These are phyloP conservation scores for Brassica cretica DNA, from an alignment of 345 rosid genomes.

Conservation along the genomic window DNA sequence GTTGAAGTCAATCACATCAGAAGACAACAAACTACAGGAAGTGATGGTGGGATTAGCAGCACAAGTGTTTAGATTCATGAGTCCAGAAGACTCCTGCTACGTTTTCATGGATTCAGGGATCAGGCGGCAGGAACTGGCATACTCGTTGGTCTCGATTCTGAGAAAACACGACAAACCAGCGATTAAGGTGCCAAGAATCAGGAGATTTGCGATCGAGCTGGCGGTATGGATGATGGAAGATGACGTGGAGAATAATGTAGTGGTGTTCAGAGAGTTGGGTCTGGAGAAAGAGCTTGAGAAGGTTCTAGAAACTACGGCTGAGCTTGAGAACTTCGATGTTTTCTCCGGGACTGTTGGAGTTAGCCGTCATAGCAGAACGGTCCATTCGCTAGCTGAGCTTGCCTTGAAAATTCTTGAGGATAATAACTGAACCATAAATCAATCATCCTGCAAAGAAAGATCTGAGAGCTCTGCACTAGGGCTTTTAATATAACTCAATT, in stretches of 20 bases:
- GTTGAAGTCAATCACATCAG: conserved; percentile 60
- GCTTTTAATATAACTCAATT: conserved; percentile 18
- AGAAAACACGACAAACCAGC: conserved; percentile 61
- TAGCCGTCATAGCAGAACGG: conserved; percentile 65
- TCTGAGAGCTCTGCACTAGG: conserved; percentile 19
- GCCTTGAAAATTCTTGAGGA: conserved; percentile 54
- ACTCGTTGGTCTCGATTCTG: conserved; percentile 56
- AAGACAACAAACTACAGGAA: conserved; percentile 77
- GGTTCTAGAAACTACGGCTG: conserved; percentile 77
- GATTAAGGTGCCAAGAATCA: conserved; percentile 77
- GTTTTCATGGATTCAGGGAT: conserved; percentile 57
- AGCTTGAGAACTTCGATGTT: conserved; percentile 77
- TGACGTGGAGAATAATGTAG: conserved; percentile 46
- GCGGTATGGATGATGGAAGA: conserved; percentile 86
- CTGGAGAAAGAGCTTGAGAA: conserved; percentile 58
- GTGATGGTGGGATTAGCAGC: conserved; percentile 75
- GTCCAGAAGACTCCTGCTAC: conserved; percentile 49
- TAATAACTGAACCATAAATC: conserved; percentile 39
- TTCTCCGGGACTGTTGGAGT: conserved; percentile 81
- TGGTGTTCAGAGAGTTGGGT: conserved; percentile 51
- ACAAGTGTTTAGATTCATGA: conserved; percentile 72
- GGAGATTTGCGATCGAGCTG: conserved; percentile 82
- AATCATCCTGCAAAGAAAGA: neutral
- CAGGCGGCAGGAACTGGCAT: conserved; percentile 52
- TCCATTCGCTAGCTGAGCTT: conserved; percentile 70